Evolutionary conservation across 495 filamentous ascomycete species (phyloP), one percentile per base, ranked within the genome.

Genomic region (Clohesyomyces aquaticus): DNA sequence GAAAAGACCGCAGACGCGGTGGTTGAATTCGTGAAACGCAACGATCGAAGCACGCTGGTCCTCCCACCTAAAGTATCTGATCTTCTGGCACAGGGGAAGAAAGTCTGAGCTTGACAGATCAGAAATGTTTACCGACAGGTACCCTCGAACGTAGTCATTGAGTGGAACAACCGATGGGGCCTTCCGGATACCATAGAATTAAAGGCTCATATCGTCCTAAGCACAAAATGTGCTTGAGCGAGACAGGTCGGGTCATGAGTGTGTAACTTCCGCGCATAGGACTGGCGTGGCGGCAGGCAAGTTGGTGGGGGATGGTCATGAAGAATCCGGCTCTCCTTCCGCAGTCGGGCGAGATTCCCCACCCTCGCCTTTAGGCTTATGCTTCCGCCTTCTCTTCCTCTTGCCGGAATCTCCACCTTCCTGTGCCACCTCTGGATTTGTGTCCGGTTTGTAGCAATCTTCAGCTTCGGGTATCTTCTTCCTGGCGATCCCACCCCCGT

Each of bases 21-120:
- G 54, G 91, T 88, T 1, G 95, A 98, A 72, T 98, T 99, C 68
- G 90, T 93, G 70, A 87, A 86, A 67, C 78, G 94, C 27, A 98
- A 98, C 74, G 93, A 97, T 75, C 80, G 93, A 51, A 88, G 83
- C 66, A 83, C 87, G 0, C 73, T 98, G 63, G 88, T 97, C 6
- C 77, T 98, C 54, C 94, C 94, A 26, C 91, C 92, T 0, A 99
- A 99, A 76, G 93, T 98, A 16, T 79, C 78, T 2, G 85, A 87
- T 69, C 73, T 87, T 66, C 74, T 86, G 56, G 71, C 68, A 16
- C 67, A 74, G 55, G 76, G 76, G 21, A 76, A 74, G 68, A 78
- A 77, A 67, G 76, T 77, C 18, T 78, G 63, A 66, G 18, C 18
- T 12, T 4, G n/a, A n/a, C n/a, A n/a, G n/a, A n/a, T n/a, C n/a